These are phyloP conservation scores for Myrmaecium sp. DNA, from an alignment of 2,329 filamentous ascomycete genomes.

Conservation along the genomic window DNA sequence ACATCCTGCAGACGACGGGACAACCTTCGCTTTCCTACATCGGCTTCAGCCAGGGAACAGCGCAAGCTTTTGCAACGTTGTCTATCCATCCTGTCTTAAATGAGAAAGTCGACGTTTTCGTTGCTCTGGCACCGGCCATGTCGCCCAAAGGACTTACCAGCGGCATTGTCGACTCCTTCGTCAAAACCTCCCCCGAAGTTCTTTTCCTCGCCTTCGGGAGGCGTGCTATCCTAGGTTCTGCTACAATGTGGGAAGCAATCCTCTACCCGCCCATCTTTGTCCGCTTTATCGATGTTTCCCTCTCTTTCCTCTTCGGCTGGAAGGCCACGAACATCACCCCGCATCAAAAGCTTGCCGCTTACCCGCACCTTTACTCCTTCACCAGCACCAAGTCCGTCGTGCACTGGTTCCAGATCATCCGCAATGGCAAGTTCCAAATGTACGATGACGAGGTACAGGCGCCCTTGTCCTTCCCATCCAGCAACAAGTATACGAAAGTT, in stretches of 20 bases:
- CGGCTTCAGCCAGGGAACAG: slow-evolving; percentile 92
- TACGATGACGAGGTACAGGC: slow-evolving; percentile 87
- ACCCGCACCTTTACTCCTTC: slow-evolving; percentile 90
- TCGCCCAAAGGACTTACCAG: slow-evolving; percentile 81
- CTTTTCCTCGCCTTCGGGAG: slow-evolving; percentile 86
- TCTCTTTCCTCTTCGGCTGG: slow-evolving; percentile 84
- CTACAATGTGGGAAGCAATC: slow-evolving; percentile 94
- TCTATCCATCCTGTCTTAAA: slow-evolving; percentile 88
- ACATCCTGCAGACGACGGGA: slow-evolving; percentile 69
- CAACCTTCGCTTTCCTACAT: slow-evolving; percentile 84
- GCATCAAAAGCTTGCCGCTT: slow-evolving; percentile 85
- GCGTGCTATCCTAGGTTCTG: slow-evolving; percentile 76
- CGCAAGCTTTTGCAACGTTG: slow-evolving; percentile 86
- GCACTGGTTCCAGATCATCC: slow-evolving; percentile 98
- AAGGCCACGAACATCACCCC: slow-evolving; percentile 64
- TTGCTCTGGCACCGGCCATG: slow-evolving; percentile 92
- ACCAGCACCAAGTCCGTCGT: slow-evolving; percentile 94
- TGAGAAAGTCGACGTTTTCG: slow-evolving; percentile 85
- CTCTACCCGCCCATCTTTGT: slow-evolving; percentile 90
- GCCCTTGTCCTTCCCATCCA: slow-evolving; percentile 51
- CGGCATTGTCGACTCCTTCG: slow-evolving; percentile 76
- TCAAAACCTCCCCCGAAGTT: slow-evolving; percentile 85
- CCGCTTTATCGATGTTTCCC: slow-evolving; percentile 64
- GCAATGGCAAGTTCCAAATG: slow-evolving; percentile 93
- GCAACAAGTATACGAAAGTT: slow-evolving; percentile 82